Base-by-base conservation (phyloP, 306 rosid genomes). In the Phaseolus lunatus region DNA sequence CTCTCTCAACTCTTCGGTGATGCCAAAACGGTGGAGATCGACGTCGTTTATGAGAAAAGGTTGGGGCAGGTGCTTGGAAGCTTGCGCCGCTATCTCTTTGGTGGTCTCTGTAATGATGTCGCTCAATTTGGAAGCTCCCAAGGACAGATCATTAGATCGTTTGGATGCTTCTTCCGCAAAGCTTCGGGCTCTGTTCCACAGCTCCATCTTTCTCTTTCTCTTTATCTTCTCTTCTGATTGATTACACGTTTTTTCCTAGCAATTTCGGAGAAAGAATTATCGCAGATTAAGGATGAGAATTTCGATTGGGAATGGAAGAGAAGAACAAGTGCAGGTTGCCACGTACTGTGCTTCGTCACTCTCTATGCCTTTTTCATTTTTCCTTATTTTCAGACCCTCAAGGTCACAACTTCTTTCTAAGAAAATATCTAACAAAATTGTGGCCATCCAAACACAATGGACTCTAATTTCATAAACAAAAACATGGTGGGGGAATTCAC, bases 161-260 rank as follows among this genome's bases (percentile, higher is more conserved):
- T 88, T 88, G 9, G 89, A 83, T 3, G 90, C 67, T 81, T 88
- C 93, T 61, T 90, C 93, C 24, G 95, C 95, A 26, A 88, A 86
- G 75, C 83, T 87, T 74, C 89, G 86, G 78, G 91, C 97, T 90
- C 66, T 90, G 85, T 74, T 81, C 97, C 97, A 90, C 5, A 90
- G 78, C 47, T 89, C 86, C 97, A 91, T 90, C 35, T 11, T 53
- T 64, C 24, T 66, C 35, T 31, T 31, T n/a, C n/a, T n/a, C n/a
- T n/a, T n/a, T n/a, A 4, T 27, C 69, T 50, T 78, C 80, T 18
- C 58, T 70, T 70, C 73, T 72, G 44, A 5, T 44, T 37, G 31
- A 29, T 31, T 31, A 31, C 35, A 31, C 35, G 7, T 5, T 5
- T 9, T 29, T 27, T 7, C 16, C 33, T 24, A 3, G 5, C 27